Percentiles rank a stretch among this genome's conserved stretches.
Evolutionary conservation across 116 monocot species (phyloP).

Genomic region (Cymodocea nodosa): DNA sequence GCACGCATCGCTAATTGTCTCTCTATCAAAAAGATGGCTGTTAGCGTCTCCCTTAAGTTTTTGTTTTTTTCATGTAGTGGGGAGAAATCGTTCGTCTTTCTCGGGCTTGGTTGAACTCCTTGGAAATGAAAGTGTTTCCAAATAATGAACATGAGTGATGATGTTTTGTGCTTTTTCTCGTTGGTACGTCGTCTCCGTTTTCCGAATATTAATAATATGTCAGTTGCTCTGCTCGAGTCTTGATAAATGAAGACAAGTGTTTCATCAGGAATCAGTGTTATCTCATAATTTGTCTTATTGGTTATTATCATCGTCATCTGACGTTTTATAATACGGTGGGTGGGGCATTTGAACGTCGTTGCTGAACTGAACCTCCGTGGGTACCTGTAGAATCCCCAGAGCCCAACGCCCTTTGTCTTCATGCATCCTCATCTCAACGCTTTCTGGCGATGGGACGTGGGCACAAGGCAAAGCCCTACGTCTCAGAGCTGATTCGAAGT

Average conservation of each 20-base stretch:
- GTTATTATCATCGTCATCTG: too few species aligned
- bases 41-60: too few species aligned
- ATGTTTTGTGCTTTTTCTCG: not conserved
- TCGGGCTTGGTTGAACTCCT: conserved; percentile 10
- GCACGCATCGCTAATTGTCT: not conserved
- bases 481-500: conserved; percentile 1
- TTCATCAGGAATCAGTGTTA: too few species aligned
- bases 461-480: conserved; percentile 4
- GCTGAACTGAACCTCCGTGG: too few species aligned
- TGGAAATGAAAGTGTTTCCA: conserved; percentile 19
- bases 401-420: conserved; percentile 4
- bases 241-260: too few species aligned
- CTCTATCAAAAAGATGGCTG: not conserved
- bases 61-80: not conserved
- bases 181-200: too few species aligned
- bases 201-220: not conserved
- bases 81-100: not conserved
- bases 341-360: too few species aligned
- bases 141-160: conserved; percentile 9
- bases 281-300: too few species aligned
- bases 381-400: not conserved
- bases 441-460: conserved; percentile 5
- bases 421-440: not conserved
- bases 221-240: too few species aligned
- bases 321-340: too few species aligned